phyloP scores from a whole-genome alignment of 208 protist species.

The Hexamita inflata region DNA sequence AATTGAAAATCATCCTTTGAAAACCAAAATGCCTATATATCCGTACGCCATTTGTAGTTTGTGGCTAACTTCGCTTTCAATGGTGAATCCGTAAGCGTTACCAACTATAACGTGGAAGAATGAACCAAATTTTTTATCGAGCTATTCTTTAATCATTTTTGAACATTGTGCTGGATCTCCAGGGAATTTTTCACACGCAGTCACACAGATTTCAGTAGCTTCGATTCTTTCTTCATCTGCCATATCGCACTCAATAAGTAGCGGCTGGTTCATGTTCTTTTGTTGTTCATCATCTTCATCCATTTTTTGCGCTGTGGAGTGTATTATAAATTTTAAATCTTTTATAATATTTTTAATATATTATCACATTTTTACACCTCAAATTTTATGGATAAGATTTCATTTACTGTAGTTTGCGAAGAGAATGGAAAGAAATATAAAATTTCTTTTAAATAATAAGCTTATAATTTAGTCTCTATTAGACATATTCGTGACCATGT shows the following conservation, averaged over 20 bases:
- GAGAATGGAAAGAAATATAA: too few species aligned
- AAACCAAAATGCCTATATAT: constrained; percentile 3
- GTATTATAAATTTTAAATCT: too few species aligned
- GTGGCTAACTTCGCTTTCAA: constrained; percentile 7
- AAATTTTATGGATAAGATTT: too few species aligned
- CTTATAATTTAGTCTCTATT: too few species aligned
- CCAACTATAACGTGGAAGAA: constrained; percentile 17
- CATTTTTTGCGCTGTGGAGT: too few species aligned
- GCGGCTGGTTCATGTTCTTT: constrained; percentile 9
- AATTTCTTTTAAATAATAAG: too few species aligned
- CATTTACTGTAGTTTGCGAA: too few species aligned
- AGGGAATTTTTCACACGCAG: constrained; percentile 19
- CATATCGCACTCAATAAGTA: constrained; percentile 21
- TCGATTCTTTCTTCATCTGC: constrained; percentile 10
- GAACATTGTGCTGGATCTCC: constrained; percentile 6
- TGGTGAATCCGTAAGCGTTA: not conserved
- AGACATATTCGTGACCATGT: too few species aligned
- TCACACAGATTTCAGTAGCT: constrained; percentile 10
- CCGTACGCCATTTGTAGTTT: constrained; percentile 21
- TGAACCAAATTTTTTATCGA: constrained; percentile 19
- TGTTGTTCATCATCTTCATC: constrained; percentile 13
- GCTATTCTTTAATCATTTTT: not conserved
- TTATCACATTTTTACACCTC: too few species aligned
- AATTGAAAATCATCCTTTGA: not conserved
- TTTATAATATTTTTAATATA: too few species aligned